Conservation (phyloP, 805 yeast species). For the Saturnispora sanitii region DNA sequence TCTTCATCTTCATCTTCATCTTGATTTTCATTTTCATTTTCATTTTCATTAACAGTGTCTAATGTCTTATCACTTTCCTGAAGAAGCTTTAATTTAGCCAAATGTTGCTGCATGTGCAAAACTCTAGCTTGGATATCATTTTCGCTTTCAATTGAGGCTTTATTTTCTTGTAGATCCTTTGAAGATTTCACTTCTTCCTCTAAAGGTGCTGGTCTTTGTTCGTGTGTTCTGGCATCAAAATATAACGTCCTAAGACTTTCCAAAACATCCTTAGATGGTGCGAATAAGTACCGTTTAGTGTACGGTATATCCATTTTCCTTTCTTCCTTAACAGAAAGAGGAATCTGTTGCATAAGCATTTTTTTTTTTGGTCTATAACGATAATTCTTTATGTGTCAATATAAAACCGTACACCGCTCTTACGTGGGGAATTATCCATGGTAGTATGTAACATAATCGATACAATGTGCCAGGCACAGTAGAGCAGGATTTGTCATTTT, state of each 20-base stretch:
- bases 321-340: background rate
- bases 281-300: slow-evolving; percentile 40
- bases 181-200: slow-evolving; percentile 12
- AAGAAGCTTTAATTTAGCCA: slow-evolving; percentile 3
- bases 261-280: slow-evolving; percentile 31
- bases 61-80: background rate
- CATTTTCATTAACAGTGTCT: background rate
- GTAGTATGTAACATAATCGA: too few species aligned
- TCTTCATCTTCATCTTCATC: slow-evolving; percentile 24
- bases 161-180: background rate
- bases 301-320: slow-evolving; percentile 9
- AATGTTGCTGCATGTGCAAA: background rate
- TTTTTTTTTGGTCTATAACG: too few species aligned
- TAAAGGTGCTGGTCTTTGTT: slow-evolving; percentile 19
- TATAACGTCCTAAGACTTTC: slow-evolving; percentile 41
- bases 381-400: too few species aligned
- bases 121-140: slow-evolving; percentile 11
- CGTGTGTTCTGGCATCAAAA: slow-evolving; percentile 42
- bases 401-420: too few species aligned
- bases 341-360: background rate
- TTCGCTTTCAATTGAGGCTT: slow-evolving; percentile 5
- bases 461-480: too few species aligned
- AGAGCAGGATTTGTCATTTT: background rate
- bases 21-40: background rate
- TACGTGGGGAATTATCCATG: too few species aligned